A percentile compares a stretch with the other conserved stretches of the same genome.
Conservation (phyloP, 345 rosid genomes). For the Rhizophora apiculata region DNA sequence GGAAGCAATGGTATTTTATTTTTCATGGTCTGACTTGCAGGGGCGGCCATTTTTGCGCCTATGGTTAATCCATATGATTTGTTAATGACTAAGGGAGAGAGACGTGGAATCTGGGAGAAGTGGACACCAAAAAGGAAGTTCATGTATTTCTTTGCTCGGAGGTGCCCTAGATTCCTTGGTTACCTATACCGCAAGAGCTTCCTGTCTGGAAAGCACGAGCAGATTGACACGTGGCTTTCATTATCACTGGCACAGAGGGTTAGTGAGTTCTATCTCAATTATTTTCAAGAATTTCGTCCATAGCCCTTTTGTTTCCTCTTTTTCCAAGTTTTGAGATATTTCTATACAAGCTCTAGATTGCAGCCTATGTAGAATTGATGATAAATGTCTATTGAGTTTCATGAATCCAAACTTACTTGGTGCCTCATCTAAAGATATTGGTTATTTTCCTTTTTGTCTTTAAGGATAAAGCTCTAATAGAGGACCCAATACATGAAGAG, state of each 20-base stretch:
- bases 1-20: not conserved
- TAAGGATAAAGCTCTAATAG: slow-evolving; percentile 61
- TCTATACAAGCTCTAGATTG: not conserved
- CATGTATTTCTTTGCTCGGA: slow-evolving; percentile 58
- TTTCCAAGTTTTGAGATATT: no score
- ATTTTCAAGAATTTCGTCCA: not conserved
- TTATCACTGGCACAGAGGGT: slow-evolving; percentile 56
- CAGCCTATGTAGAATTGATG: not conserved
- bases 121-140: slow-evolving; percentile 57
- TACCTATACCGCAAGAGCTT: slow-evolving; percentile 48
- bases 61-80: slow-evolving; percentile 67
- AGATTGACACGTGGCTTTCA: slow-evolving; percentile 63
- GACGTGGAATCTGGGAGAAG: slow-evolving; percentile 47
- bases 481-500: slow-evolving; percentile 67
- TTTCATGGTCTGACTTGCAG: slow-evolving; percentile 28
- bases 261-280: slow-evolving; percentile 18
- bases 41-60: slow-evolving; percentile 66
- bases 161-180: slow-evolving; percentile 50
- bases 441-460: not conserved
- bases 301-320: not conserved
- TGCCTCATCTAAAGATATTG: not conserved
- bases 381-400: not conserved
- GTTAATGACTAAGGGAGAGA: slow-evolving; percentile 51
- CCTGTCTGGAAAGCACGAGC: slow-evolving; percentile 62
- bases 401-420: not conserved